Conservation (phyloP, 352 stramenopile genomes). For the Blastocystis sp. region DNA sequence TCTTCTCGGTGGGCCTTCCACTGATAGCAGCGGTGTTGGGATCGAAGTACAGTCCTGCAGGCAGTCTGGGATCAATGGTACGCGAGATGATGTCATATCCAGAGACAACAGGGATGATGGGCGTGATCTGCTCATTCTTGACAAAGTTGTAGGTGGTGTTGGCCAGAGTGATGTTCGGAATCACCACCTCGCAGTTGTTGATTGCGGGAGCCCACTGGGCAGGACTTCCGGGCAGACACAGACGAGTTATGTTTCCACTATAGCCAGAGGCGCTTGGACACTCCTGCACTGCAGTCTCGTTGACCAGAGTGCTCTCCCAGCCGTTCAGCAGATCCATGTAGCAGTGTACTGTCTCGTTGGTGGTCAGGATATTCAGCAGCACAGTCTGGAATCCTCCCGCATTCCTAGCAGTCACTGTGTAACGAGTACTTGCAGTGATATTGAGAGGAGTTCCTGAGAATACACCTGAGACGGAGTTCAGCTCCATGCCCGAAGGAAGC, state of each 20-base stretch:
- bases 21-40: constrained; percentile 4
- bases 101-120: constrained; percentile 41
- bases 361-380: neutral
- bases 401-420: constrained; percentile 42
- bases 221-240: constrained; percentile 8
- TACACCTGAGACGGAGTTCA: neutral
- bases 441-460: neutral
- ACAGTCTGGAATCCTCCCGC: neutral
- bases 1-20: constrained; percentile 46
- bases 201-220: neutral
- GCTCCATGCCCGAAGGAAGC: neutral
- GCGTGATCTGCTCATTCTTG: constrained; percentile 54
- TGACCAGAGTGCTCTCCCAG: constrained; percentile 44
- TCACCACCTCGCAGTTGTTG: constrained; percentile 33
- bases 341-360: constrained; percentile 52
- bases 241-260: constrained; percentile 11
- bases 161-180: constrained; percentile 27
- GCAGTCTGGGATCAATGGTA: constrained; percentile 28
- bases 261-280: constrained; percentile 39
- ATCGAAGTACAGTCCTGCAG: constrained; percentile 59
- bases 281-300: constrained; percentile 10
- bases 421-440: neutral
- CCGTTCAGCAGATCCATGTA: constrained; percentile 52
- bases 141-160: constrained; percentile 31
- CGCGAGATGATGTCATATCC: neutral